phyloP scores from a whole-genome alignment of 345 rosid genomes.

The Kernera saxatilis region DNA sequence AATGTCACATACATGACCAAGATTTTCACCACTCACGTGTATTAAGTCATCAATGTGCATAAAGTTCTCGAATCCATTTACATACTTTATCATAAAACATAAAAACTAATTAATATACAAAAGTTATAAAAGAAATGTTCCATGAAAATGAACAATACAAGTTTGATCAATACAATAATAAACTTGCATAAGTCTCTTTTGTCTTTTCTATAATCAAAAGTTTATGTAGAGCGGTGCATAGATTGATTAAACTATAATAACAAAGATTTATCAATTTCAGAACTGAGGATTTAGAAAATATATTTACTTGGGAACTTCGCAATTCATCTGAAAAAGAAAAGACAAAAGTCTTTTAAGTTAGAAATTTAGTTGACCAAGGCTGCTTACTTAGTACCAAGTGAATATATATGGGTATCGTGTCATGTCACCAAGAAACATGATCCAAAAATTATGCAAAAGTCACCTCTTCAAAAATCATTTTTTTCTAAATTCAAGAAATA shows the following conservation, averaged over 20 bases:
- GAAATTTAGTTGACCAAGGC: conserved; percentile 14
- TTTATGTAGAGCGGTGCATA: not conserved
- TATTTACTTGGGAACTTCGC: conserved; percentile 9
- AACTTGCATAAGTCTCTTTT: not conserved
- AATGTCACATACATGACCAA: conserved; percentile 11
- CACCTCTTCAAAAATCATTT: not conserved
- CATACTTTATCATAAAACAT: not conserved
- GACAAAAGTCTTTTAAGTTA: conserved; percentile 18
- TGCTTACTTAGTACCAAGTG: conserved; percentile 6
- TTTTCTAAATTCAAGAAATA: not conserved
- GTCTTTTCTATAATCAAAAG: not conserved
- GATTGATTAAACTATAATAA: not conserved
- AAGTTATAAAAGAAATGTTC: not conserved
- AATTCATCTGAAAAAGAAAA: not conserved
- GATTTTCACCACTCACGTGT: conserved; percentile 21
- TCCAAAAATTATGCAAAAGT: conserved; percentile 23
- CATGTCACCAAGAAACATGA: conserved; percentile 27
- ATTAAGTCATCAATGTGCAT: conserved; percentile 20
- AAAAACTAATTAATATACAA: not conserved
- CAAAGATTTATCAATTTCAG: not conserved
- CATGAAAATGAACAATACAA: conserved; percentile 2
- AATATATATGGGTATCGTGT: conserved; percentile 17
- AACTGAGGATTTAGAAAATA: not conserved
- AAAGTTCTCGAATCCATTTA: conserved; percentile 9
- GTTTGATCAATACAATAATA: not conserved